Evolutionary conservation across 345 rosid genomes (phyloP), one percentile per base, ranked within the genome.

Genomic region (Odontarrhena argentea): DNA sequence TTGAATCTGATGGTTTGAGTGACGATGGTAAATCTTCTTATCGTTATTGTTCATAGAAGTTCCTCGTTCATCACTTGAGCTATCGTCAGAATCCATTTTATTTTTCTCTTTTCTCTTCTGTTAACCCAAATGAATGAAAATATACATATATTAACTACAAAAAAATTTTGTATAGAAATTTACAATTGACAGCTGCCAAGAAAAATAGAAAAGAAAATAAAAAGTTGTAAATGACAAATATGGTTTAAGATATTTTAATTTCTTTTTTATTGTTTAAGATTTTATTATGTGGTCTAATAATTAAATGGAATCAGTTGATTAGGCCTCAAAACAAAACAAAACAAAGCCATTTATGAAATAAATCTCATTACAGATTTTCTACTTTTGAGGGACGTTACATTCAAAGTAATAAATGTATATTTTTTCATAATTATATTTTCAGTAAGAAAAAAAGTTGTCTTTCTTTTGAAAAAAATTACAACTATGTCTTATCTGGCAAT

Each of bases 21-120:
- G 97, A 30, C 97, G 90, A 68, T 81, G 89, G 43, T 70, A 78
- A 3, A 1, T 28, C 55, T 37, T 74, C 28, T 26, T 60, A 8
- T 49, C 35, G 60, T 15, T 58, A 32, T 37, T 9, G 51, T 68
- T 28, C 41, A 55, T 8, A 1, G 63, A 68, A 63, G 58, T 38
- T 35, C 48, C 86, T 5, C 64, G 76, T 22, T 80, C 92, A 68
- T 83, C 82, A 24, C 83, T 78, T 37, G 82, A 77, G 77, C 73
- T 66, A n/a, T 76, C 80, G 14, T 68, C 74, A 53, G 34, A 52
- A 44, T 32, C 63, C 79, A 69, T 68, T 53, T 41, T 13, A 18
- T 38, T 43, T 22, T 15, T 9, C 32, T 28, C 5, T 28, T 28
- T 28, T 18, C 22, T 18, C 5, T 28, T 28, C 3, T 2, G 32